These are phyloP conservation scores for Coemansia sp. DNA, from an alignment of 192 early-diverging fungal genomes.

Conservation along the genomic window DNA sequence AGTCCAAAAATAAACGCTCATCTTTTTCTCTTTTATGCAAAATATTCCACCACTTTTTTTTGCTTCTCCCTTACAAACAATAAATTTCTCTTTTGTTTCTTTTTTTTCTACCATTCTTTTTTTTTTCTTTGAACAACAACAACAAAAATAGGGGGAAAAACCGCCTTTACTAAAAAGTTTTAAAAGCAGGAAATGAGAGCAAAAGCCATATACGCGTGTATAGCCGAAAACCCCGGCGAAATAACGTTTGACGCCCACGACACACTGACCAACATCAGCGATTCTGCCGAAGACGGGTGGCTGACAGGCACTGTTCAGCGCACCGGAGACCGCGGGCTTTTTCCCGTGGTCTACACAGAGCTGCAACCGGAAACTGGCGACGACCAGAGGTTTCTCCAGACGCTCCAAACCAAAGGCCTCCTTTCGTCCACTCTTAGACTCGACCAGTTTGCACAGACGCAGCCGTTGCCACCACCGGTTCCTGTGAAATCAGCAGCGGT, in stretches of 20 bases:
- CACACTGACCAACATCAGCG: slow-evolving; percentile 14
- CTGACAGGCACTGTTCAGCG: slow-evolving; percentile 28
- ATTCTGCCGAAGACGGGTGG: slow-evolving; percentile 45
- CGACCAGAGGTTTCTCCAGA: slow-evolving; percentile 27
- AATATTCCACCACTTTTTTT: neutral
- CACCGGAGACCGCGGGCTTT: slow-evolving; percentile 37
- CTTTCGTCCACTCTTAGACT: slow-evolving; percentile 35
- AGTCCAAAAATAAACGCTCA: too few relatives aligned
- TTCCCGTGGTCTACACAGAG: slow-evolving; percentile 47
- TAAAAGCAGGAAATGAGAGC: slow-evolving; percentile 24
- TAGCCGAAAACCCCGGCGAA: slow-evolving; percentile 47
- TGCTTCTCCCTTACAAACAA: neutral
- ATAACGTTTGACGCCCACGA: slow-evolving; percentile 39
- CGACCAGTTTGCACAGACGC: slow-evolving; percentile 14
- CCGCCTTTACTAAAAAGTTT: too few relatives aligned
- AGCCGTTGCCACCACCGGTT: slow-evolving; percentile 14
- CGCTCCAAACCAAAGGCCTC: slow-evolving; percentile 20
- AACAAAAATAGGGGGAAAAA: too few relatives aligned
- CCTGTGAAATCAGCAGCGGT: neutral
- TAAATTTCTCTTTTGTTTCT: neutral
- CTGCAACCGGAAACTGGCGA: slow-evolving; percentile 39
- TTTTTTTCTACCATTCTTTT: too few relatives aligned
- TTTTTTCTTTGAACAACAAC: too few relatives aligned
- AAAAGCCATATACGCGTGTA: slow-evolving; percentile 45
- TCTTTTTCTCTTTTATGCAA: too few relatives aligned